Evolutionary conservation across 1,284 basidiomycete species (phyloP).

Genomic region (Boletus semigastroideus): DNA sequence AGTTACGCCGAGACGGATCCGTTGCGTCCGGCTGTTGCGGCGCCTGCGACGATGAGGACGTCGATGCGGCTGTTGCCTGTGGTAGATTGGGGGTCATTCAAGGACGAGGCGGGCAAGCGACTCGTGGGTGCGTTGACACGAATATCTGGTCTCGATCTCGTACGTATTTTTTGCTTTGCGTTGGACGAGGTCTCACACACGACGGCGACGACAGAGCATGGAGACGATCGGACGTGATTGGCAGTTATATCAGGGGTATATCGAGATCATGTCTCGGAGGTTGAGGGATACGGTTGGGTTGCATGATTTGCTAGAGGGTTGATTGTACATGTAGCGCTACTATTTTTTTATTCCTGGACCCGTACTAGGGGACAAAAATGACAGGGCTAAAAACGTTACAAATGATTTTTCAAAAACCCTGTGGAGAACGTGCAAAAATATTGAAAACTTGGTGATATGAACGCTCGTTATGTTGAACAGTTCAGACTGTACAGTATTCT

Average conservation of each 20-base stretch:
- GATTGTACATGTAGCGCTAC: too few species aligned
- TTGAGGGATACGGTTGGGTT: conserved; percentile 60
- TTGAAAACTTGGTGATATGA: too few species aligned
- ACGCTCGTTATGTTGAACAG: too few species aligned
- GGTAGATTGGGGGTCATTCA: conserved; percentile 53
- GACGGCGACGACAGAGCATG: conserved; percentile 21
- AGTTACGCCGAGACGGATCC: conserved; percentile 51
- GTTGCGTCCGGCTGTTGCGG: conserved; percentile 30
- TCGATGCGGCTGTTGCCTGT: conserved; percentile 55
- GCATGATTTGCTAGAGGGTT: conserved; percentile 36
- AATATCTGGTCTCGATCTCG: conserved; percentile 52
- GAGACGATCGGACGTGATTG: conserved; percentile 47
- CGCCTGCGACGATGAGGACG: conserved; percentile 36
- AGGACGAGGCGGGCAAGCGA: conserved; percentile 51
- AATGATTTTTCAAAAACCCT: too few species aligned
- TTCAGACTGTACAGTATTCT: too few species aligned
- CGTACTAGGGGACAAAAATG: too few species aligned
- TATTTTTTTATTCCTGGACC: too few species aligned
- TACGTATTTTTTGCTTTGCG: conserved; percentile 25
- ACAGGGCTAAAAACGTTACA: too few species aligned
- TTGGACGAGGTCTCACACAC: not conserved
- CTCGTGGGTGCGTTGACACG: conserved; percentile 51
- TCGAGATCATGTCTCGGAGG: conserved; percentile 68
- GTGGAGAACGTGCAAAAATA: too few species aligned
- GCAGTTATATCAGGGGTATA: conserved; percentile 60